A percentile compares a stretch with the other conserved stretches of the same genome.
These are phyloP conservation scores for Kodamaea derodonti DNA, from an alignment of 1,139 yeast genomes.

Conservation along the genomic window DNA sequence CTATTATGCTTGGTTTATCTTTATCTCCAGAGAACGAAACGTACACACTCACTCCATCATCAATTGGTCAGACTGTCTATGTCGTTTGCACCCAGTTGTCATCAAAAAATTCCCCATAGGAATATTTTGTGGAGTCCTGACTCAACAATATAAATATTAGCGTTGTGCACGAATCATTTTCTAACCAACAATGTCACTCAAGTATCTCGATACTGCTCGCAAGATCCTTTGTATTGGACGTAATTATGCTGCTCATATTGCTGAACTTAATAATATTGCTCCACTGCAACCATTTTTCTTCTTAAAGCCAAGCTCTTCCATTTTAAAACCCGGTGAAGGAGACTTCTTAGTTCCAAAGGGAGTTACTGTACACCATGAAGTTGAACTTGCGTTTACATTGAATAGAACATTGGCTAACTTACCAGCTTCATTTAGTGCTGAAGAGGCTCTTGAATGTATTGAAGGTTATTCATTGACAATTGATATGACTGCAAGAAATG, in stretches of 20 bases:
- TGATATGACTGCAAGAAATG: conserved; percentile 93
- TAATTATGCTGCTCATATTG: conserved; percentile 91
- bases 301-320: conserved; percentile 74
- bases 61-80: no score
- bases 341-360: conserved; percentile 84
- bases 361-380: conserved; percentile 82
- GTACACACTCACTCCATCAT: no score
- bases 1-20: no score
- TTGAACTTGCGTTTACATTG: conserved; percentile 81
- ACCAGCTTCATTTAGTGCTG: conserved; percentile 53
- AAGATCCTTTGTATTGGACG: conserved; percentile 94
- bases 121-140: no score
- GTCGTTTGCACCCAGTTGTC: no score
- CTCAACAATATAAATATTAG: no score
- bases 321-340: conserved; percentile 60
- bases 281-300: conserved; percentile 91
- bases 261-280: conserved; percentile 75
- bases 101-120: no score
- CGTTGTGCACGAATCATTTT: no score
- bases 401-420: conserved; percentile 62
- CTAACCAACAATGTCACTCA: conserved; percentile 55
- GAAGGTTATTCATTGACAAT: conserved; percentile 85
- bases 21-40: no score
- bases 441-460: conserved; percentile 73
- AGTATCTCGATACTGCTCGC: conserved; percentile 61